Evolutionary conservation across 495 filamentous ascomycete species (phyloP), one percentile per base, ranked within the genome.

Genomic region (Podospora comata): DNA sequence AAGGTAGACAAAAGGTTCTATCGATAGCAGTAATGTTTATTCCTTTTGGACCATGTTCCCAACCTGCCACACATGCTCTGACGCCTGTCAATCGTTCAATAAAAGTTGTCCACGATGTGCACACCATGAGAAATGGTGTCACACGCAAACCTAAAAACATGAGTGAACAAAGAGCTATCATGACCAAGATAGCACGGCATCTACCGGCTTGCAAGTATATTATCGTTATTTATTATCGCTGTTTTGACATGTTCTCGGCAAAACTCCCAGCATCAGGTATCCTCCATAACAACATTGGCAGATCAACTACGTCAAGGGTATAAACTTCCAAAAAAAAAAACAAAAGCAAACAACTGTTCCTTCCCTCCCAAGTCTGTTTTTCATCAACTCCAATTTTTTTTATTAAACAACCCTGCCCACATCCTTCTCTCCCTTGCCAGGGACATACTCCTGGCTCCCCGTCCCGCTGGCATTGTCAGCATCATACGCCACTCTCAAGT

Each of bases 401-500:
- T 1, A 18, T 58, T 58, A 62, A 27, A 62, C 60, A 18, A 30
- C 27, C 60, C 15, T 62, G 11, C 60, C 5, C 9, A 64, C 66
- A 34, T 68, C 48, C 60, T 67, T 74, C 39, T 64, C 54, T 11
- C 15, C 53, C 26, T 57, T 48, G 62, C 58, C 6, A 23, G 53
- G 13, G 55, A 55, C 70, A 32, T 60, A 68, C 53, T 70, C 68
- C 20, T 68, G 58, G 57, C 75, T 74, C 54, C 54, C 68, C 18
- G 27, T 48, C 39, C 39, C 30, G 62, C 69, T 73, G 32, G 71
- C 54, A 54, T 68, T 59, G 23, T 80, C 48, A 59, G 64, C 58
- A 26, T 80, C 79, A 48, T 87, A 85, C 4, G 83, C 84, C 55
- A 87, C 67, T 1, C 78, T 75, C 13, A 83, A 68, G 15, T 86